Conservation (phyloP, 2,329 filamentous ascomycete genomes). For the Rosellinia necatrix region DNA sequence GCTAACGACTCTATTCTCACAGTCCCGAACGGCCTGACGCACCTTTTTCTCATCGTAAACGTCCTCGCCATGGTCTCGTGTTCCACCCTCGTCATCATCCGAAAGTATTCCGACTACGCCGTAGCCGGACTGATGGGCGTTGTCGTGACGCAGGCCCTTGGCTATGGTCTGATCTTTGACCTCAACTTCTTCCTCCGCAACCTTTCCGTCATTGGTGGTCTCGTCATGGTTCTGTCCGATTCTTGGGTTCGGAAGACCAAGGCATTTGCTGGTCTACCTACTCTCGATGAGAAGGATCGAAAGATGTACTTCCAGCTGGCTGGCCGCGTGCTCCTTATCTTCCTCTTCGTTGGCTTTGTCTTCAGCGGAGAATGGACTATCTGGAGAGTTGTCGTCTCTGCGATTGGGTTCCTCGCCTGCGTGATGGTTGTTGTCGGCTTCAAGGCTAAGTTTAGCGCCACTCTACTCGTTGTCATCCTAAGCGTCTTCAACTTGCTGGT, state of each 20-base stretch:
- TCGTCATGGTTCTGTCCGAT: constrained; percentile 97
- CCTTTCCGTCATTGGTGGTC: constrained; percentile 92
- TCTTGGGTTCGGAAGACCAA: constrained; percentile 98
- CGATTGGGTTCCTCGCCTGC: constrained; percentile 86
- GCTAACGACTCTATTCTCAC: constrained; percentile 33
- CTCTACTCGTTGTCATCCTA: constrained; percentile 90
- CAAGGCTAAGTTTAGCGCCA: constrained; percentile 99
- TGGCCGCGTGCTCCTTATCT: constrained; percentile 92
- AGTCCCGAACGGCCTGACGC: constrained; percentile 89
- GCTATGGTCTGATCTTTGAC: constrained; percentile 97
- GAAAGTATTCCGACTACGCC: constrained; percentile 91
- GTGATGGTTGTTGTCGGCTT: constrained; percentile 99
- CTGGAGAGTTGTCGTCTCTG: constrained; percentile 82
- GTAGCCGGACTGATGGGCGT: constrained; percentile 89
- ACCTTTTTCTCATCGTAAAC: constrained; percentile 90
- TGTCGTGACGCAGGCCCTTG: constrained; percentile 89
- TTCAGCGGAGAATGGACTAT: constrained; percentile 93
- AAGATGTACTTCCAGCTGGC: constrained; percentile 99
- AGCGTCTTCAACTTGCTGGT: constrained; percentile 96
- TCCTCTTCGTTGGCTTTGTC: constrained; percentile 95
- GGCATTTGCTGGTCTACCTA: constrained; percentile 90
- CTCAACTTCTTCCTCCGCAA: constrained; percentile 99
- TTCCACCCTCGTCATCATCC: constrained; percentile 84
- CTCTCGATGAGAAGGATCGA: constrained; percentile 97
- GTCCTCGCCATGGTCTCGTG: constrained; percentile 84